phyloP scores from a whole-genome alignment of 805 yeast species.

The Kodamaea hsintzibuensis region DNA sequence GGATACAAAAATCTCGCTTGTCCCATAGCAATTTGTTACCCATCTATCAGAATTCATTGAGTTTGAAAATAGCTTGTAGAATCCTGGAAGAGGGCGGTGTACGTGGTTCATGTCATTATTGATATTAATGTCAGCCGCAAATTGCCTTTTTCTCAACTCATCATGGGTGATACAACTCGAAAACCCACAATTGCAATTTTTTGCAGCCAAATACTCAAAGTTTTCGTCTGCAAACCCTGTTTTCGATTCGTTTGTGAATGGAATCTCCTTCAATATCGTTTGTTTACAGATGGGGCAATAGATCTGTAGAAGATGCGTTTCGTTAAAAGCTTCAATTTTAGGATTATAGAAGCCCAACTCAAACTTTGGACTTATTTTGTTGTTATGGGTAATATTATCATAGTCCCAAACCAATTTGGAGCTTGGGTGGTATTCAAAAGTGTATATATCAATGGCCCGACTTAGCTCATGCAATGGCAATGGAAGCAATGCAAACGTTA shows the following conservation, averaged over 20 bases:
- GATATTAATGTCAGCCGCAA: background rate
- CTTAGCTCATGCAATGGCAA: constrained; percentile 19
- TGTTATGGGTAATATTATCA: no score
- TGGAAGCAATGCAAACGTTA: constrained; percentile 17
- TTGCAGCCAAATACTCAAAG: constrained; percentile 6
- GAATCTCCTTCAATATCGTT: constrained; percentile 3
- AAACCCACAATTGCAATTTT: background rate
- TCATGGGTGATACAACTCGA: constrained; percentile 3
- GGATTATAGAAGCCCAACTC: no score
- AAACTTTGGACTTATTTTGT: no score
- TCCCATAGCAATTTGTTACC: background rate
- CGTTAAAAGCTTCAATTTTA: no score
- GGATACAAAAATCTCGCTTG: background rate
- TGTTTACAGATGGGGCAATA: constrained; percentile 3
- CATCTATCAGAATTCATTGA: background rate
- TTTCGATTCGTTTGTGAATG: constrained; percentile 12
- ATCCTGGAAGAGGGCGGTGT: constrained; percentile 8
- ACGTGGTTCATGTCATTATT: background rate
- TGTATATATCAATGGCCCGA: constrained; percentile 12
- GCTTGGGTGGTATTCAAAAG: no score
- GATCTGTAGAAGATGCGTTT: constrained; percentile 1
- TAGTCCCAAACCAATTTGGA: no score
- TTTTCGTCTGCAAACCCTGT: constrained; percentile 18
- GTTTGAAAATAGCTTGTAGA: constrained; percentile 10
- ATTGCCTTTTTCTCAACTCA: constrained; percentile 3